Evolutionary conservation across 441 rosid species (phyloP).

Genomic region (Erysimum cheiri): DNA sequence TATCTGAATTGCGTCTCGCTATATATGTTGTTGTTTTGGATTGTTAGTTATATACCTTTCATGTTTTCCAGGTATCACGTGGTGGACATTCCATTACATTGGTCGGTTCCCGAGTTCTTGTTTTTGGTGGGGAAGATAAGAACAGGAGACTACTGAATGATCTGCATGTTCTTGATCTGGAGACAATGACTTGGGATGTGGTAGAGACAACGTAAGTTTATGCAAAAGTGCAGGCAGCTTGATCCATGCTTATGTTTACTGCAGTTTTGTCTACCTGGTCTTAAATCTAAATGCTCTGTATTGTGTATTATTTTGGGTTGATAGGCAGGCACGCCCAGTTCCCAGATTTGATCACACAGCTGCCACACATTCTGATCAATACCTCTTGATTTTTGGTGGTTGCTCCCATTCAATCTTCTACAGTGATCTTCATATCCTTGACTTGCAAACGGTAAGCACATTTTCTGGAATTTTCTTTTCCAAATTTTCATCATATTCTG

Average conservation of each 20-base stretch:
- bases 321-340: constrained; percentile 94
- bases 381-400: constrained; percentile 92
- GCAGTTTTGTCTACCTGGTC: constrained; percentile 1
- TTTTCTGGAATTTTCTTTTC: constrained; percentile 8
- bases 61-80: constrained; percentile 71
- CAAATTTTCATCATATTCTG: constrained; percentile 26
- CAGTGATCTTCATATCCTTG: constrained; percentile 90
- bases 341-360: constrained; percentile 98
- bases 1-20: constrained; percentile 3
- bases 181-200: constrained; percentile 85
- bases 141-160: constrained; percentile 84
- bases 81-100: constrained; percentile 92
- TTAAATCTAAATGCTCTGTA: constrained; percentile 41
- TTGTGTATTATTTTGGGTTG: constrained; percentile 46
- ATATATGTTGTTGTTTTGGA: background rate
- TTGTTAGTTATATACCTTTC: constrained; percentile 13
- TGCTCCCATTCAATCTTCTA: constrained; percentile 93
- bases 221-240: constrained; percentile 24
- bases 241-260: constrained; percentile 29
- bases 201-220: constrained; percentile 69
- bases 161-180: constrained; percentile 75
- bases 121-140: constrained; percentile 95
- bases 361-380: constrained; percentile 70
- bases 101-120: constrained; percentile 69
- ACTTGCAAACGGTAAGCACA: constrained; percentile 79